A percentile compares a stretch with the other conserved stretches of the same genome.
These are phyloP conservation scores for Spatholobus suberectus DNA, from an alignment of 306 rosid genomes.

Conservation along the genomic window DNA sequence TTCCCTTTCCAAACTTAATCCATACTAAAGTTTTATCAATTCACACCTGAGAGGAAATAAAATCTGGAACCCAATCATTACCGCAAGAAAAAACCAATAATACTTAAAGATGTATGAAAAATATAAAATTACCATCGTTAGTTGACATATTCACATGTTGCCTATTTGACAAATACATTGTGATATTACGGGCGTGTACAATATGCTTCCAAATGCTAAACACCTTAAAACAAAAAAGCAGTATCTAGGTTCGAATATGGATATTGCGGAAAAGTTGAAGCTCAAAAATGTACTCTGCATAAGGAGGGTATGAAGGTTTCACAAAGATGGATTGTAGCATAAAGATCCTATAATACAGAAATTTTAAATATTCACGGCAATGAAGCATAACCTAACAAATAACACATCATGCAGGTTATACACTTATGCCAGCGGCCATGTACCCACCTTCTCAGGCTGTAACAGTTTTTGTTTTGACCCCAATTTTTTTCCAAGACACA, in stretches of 20 bases:
- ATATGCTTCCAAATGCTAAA: not conserved
- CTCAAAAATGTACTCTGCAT: constrained; percentile 33
- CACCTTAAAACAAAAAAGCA: not conserved
- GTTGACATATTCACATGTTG: not conserved
- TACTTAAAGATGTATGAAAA: not conserved
- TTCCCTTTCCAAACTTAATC: too few relatives aligned
- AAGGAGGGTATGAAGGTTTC: constrained; percentile 27
- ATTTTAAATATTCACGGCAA: not conserved
- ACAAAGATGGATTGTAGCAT: constrained; percentile 16
- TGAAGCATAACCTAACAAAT: constrained; percentile 38
- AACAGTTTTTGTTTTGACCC: constrained; percentile 76
- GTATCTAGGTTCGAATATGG: not conserved
- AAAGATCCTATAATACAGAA: constrained; percentile 13
- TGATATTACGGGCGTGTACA: not conserved
- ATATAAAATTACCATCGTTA: not conserved
- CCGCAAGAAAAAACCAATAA: too few relatives aligned
- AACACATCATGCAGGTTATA: constrained; percentile 14
- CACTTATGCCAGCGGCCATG: not conserved
- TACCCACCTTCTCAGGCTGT: constrained; percentile 45
- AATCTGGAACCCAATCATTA: too few relatives aligned
- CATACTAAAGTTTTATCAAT: too few relatives aligned
- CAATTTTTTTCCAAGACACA: constrained; percentile 88
- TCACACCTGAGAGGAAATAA: too few relatives aligned
- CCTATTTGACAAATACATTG: not conserved
- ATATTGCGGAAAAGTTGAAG: constrained; percentile 20